Percentiles rank a stretch among this genome's conserved stretches.
Conservation (phyloP, 2,329 filamentous ascomycete species). For the Pyrenochaeta sp. region DNA sequence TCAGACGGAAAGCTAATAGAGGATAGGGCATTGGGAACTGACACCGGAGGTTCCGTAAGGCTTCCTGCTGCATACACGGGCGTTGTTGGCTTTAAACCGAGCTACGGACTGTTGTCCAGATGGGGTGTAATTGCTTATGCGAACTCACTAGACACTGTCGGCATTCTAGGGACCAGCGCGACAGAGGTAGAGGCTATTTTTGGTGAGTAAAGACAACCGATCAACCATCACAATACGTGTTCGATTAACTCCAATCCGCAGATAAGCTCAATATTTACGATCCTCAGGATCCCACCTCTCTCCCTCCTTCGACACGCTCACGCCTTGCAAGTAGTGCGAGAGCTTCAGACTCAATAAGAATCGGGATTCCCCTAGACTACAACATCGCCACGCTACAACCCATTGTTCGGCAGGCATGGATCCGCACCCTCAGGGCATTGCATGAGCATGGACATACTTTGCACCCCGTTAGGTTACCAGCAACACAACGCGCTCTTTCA, state of each 20-base stretch:
- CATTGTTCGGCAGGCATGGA: constrained; percentile 75
- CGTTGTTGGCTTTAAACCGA: constrained; percentile 86
- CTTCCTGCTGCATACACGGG: constrained; percentile 89
- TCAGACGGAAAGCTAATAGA: constrained; percentile 18
- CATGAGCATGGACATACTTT: constrained; percentile 73
- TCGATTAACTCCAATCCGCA: constrained; percentile 30
- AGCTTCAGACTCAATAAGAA: constrained; percentile 42
- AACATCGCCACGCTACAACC: constrained; percentile 83
- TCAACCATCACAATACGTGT: neutral
- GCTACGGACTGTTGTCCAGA: constrained; percentile 85
- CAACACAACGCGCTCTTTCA: constrained; percentile 84
- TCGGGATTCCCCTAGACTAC: constrained; percentile 77
- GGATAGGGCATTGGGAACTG: constrained; percentile 79
- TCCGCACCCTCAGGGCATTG: constrained; percentile 66
- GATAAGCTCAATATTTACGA: constrained; percentile 69
- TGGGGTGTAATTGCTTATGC: constrained; percentile 91
- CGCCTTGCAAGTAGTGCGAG: constrained; percentile 33
- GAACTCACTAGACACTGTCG: constrained; percentile 91
- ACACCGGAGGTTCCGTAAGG: constrained; percentile 89
- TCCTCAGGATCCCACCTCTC: constrained; percentile 75
- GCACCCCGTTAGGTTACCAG: constrained; percentile 79
- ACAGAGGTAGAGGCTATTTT: constrained; percentile 57
- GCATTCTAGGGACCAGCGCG: constrained; percentile 70
- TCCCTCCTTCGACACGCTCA: constrained; percentile 65
- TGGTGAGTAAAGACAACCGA: constrained; percentile 21